phyloP scores from a whole-genome alignment of 164 flowering plant species.

The Chimonanthus salicifolius region DNA sequence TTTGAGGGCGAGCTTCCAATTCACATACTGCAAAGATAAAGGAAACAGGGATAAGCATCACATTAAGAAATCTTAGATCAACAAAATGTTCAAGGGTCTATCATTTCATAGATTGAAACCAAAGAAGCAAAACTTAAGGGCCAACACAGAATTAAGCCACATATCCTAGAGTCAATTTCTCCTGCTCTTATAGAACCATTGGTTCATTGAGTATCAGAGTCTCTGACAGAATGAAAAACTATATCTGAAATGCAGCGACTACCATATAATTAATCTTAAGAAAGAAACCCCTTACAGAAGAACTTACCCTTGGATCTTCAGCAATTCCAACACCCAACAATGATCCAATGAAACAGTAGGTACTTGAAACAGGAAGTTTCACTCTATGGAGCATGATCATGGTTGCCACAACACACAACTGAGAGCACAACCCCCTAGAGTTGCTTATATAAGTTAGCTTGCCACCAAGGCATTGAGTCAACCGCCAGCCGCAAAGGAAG shows the following conservation, averaged over 20 bases:
- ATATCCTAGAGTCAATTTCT: neutral
- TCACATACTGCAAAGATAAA: conserved; percentile 23
- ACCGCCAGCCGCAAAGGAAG: conserved; percentile 18
- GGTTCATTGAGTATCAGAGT: neutral
- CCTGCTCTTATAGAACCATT: neutral
- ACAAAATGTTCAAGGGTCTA: too few species aligned
- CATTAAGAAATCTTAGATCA: neutral
- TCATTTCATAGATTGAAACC: too few species aligned
- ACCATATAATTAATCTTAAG: too few species aligned
- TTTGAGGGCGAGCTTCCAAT: conserved; percentile 26
- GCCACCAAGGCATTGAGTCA: conserved; percentile 23
- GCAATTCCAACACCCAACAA: conserved; percentile 25
- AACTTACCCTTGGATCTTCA: conserved; percentile 18
- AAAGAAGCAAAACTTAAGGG: neutral
- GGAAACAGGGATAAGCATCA: neutral
- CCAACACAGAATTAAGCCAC: neutral
- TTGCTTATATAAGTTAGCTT: conserved; percentile 26
- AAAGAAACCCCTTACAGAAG: neutral
- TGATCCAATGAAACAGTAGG: conserved; percentile 22
- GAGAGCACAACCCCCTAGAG: conserved; percentile 24
- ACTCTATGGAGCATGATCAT: conserved; percentile 12
- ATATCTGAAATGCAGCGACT: neutral
- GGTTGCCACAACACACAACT: conserved; percentile 18
- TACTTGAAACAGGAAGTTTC: conserved; percentile 21
- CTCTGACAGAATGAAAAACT: neutral